Evolutionary conservation across 2,329 filamentous ascomycete species (phyloP).

Genomic region (Botryotinia convoluta): DNA sequence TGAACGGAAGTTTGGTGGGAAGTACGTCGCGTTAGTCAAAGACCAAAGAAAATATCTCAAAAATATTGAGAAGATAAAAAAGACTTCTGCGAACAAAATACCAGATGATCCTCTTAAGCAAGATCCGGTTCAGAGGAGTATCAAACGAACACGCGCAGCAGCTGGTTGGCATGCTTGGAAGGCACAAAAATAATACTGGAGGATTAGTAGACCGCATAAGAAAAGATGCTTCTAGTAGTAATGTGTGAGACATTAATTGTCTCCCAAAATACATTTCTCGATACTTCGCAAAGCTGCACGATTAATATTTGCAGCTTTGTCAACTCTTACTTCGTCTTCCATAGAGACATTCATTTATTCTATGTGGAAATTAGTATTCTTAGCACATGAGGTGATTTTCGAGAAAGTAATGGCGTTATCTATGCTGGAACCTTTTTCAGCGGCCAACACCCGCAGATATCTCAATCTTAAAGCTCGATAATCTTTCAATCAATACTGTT

Average conservation of each 20-base stretch:
- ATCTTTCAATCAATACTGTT: neutral
- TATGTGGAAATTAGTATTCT: neutral
- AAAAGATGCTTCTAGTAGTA: neutral
- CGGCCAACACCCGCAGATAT: neutral
- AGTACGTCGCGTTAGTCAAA: neutral
- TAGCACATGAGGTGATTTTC: neutral
- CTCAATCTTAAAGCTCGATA: neutral
- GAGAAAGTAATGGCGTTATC: neutral
- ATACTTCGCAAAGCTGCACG: neutral
- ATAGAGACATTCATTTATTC: neutral
- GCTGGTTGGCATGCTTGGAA: slow-evolving; percentile 14
- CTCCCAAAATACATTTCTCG: neutral
- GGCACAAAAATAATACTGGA: neutral
- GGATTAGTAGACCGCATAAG: neutral
- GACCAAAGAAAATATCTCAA: slow-evolving; percentile 2
- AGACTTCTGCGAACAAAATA: neutral
- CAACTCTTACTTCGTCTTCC: neutral
- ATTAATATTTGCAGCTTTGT: neutral
- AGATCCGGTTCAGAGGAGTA: neutral
- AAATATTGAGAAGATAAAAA: neutral
- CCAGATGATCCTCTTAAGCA: neutral
- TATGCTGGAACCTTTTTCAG: neutral
- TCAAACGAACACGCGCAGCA: slow-evolving; percentile 9
- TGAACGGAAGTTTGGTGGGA: slow-evolving; percentile 6
- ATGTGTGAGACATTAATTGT: neutral